Evolutionary conservation across 176 grass and related monocot genomes (phyloP), one percentile per base, ranked within the genome.

Genomic region (Oryza rufipogon): DNA sequence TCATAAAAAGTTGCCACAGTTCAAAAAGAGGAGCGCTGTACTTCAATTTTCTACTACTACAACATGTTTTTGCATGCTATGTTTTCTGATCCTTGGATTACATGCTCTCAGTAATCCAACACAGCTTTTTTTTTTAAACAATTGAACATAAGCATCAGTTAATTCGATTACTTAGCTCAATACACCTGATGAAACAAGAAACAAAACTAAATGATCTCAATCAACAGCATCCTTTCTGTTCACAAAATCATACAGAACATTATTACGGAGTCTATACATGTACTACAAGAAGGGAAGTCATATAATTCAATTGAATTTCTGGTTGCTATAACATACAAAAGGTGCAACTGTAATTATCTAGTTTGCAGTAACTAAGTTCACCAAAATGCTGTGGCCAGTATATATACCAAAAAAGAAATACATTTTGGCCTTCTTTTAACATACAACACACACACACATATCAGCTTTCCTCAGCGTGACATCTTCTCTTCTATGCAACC

Each of bases 341-440:
- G 77, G 87, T 90, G 84, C 75, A 86, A 88, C 78, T 80, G 77
- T 88, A 80, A 84, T 96, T 67, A 84, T 73, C 86, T 82, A 93
- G 82, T 80, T 91, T 87, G 75, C 71, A 86, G 81, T 89, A 86
- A 85, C 80, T 80, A 89, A 91, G 80, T 87, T 83, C 88, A 89
- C 86, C 87, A 75, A 85, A 85, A 85, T 85, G 69, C 9, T 66
- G 66, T 81, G 28, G 51, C 87, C 80, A 80, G 75, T 92, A 92
- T 92, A 92, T 92, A 87, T 91, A 96, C 84, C 89, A 85, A 91
- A 96, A 73, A 96, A 89, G 79, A 96, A 96, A 87, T 86, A 91
- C 86, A 91, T 80, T 89, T 76, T 32, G 36, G 88, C 86, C 76
- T 70, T 81, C 19, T 15, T 88, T 87, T 74, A 80, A 86, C 80